Percentiles rank a stretch among this genome's conserved stretches.
These are phyloP conservation scores for Plasmodium cynomolgi DNA, from an alignment of 169 alveolate genomes.

Conservation along the genomic window DNA sequence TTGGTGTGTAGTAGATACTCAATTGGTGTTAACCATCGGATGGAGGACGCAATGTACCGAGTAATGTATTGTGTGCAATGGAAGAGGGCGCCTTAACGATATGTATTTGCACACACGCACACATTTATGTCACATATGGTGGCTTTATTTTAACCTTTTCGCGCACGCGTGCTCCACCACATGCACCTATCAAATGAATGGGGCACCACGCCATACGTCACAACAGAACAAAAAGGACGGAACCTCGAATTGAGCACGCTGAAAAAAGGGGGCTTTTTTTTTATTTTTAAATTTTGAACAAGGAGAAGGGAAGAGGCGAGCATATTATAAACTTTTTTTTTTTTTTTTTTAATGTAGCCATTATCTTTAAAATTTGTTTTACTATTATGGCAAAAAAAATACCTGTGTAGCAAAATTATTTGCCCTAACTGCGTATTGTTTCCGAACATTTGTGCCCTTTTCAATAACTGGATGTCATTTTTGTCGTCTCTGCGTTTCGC, in stretches of 20 bases:
- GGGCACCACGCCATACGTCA: not conserved
- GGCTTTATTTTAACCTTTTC: not conserved
- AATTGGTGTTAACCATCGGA: not conserved
- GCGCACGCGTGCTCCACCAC: not conserved
- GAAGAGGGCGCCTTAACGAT: not conserved
- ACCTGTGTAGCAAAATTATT: not conserved
- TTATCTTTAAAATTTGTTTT: not conserved
- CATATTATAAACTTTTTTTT: not conserved
- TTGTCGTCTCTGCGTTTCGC: not conserved
- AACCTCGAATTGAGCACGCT: not conserved
- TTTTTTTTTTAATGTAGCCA: not conserved
- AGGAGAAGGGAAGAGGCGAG: not conserved
- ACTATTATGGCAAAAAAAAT: not conserved
- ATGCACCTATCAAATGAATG: not conserved
- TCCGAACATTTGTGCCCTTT: not conserved
- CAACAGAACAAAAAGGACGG: not conserved
- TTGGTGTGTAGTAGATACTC: not conserved
- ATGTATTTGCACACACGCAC: not conserved
- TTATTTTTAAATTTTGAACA: not conserved
- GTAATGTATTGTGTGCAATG: not conserved
- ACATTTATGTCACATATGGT: not conserved
- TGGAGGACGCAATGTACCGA: not conserved
- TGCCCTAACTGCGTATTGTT: slow-evolving; percentile 12
- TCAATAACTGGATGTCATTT: not conserved
- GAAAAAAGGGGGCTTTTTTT: not conserved